Evolutionary conservation across 495 filamentous ascomycete genomes (phyloP).

Genomic region (Neurospora sp.): DNA sequence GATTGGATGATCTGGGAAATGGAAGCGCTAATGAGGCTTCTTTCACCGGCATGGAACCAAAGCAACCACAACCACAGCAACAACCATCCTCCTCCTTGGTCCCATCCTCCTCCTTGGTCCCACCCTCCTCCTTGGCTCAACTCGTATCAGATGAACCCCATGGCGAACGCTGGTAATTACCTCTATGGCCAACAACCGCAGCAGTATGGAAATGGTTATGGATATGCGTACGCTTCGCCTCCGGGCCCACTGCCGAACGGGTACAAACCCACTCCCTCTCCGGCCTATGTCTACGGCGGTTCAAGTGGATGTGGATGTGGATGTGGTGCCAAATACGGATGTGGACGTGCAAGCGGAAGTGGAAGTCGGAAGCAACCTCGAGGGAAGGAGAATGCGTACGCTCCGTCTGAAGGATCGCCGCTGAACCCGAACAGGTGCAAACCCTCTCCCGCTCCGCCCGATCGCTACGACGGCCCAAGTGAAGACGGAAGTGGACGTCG

Average conservation of each 20-base stretch:
- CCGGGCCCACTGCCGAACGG: neutral
- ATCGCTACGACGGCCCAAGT: neutral
- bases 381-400: neutral
- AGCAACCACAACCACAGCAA: neutral
- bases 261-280: neutral
- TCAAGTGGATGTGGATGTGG: neutral
- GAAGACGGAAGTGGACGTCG: neutral
- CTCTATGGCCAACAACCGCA: neutral
- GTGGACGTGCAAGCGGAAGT: neutral
- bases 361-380: neutral
- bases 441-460: neutral
- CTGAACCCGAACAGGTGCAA: neutral
- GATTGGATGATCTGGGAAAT: neutral
- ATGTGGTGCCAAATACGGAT: neutral
- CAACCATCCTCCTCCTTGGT: neutral
- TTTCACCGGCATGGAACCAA: neutral
- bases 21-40: neutral
- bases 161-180: neutral
- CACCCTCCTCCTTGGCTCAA: neutral
- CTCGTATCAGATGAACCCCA: neutral
- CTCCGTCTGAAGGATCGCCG: neutral
- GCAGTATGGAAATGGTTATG: neutral
- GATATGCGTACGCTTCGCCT: neutral
- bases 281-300: neutral
- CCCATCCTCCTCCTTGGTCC: neutral